Percentiles rank a stretch among this genome's conserved stretches.
Evolutionary conservation across 176 grass and related monocot species (phyloP).

Genomic region (Bothriochloa decipiens): DNA sequence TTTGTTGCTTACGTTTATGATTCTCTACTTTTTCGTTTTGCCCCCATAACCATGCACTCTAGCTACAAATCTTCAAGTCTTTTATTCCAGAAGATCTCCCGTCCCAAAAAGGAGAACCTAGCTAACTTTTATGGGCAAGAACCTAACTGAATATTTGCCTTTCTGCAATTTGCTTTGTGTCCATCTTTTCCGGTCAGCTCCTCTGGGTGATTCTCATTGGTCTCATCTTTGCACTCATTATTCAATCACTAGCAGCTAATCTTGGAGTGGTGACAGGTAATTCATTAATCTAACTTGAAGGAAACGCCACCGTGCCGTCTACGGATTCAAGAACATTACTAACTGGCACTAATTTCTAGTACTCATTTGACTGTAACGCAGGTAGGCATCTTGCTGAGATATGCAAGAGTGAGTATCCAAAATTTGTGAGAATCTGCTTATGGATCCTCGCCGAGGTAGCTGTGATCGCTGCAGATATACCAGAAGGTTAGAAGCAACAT

Average conservation of each 20-base stretch:
- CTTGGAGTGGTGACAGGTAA: constrained; percentile 92
- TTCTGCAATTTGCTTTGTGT: not conserved
- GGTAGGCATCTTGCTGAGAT: constrained; percentile 85
- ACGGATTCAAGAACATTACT: not conserved
- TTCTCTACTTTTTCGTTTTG: not conserved
- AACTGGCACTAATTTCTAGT: not conserved
- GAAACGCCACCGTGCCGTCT: not conserved
- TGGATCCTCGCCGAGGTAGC: constrained; percentile 78
- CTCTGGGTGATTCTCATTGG: constrained; percentile 92
- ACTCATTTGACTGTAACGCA: not conserved
- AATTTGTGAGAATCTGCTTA: constrained; percentile 57
- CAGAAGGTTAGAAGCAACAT: constrained; percentile 60
- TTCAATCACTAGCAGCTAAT: constrained; percentile 89
- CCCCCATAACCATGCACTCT: not conserved
- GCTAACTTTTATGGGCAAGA: not conserved
- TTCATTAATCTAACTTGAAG: not conserved
- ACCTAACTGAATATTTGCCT: not conserved
- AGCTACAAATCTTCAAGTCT: not conserved
- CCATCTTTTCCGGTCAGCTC: constrained; percentile 46
- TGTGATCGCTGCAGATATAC: constrained; percentile 87
- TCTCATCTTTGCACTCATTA: constrained; percentile 83
- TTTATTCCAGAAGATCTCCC: not conserved
- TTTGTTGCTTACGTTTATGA: not conserved
- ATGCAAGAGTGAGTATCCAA: constrained; percentile 81
- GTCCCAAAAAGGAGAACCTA: not conserved